Evolutionary conservation across 805 yeast genomes (phyloP).

Genomic region (Hanseniaspora occidentalis): DNA sequence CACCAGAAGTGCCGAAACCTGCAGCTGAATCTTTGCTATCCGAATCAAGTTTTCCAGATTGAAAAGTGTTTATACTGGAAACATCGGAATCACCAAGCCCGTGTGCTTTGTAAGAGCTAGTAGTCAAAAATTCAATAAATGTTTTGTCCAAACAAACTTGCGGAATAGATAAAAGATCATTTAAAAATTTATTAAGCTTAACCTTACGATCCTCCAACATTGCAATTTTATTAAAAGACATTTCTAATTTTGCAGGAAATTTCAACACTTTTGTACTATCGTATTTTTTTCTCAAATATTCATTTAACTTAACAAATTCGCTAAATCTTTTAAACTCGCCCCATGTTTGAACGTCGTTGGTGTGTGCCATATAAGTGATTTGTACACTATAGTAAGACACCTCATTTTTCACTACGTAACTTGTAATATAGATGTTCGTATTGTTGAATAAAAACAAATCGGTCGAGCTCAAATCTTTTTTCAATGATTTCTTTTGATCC

Average conservation of each 20-base stretch:
- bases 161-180: conserved; percentile 42
- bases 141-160: conserved; percentile 62
- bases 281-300: conserved; percentile 42
- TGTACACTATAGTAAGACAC: conserved; percentile 65
- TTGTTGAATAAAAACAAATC: conserved; percentile 62
- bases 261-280: conserved; percentile 40
- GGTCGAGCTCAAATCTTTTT: conserved; percentile 37
- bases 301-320: conserved; percentile 66
- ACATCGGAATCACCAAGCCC: conserved; percentile 9
- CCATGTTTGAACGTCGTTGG: conserved; percentile 62
- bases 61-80: conserved; percentile 11
- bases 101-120: conserved; percentile 4
- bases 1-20: conserved; percentile 3
- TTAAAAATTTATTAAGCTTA: conserved; percentile 51
- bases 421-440: conserved; percentile 37
- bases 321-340: conserved; percentile 80
- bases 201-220: conserved; percentile 51
- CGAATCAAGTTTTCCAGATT: conserved; percentile 6
- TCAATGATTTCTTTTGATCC: conserved; percentile 57
- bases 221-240: conserved; percentile 51
- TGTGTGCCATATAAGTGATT: conserved; percentile 42
- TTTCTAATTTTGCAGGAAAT: conserved; percentile 37
- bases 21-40: conserved; percentile 5
- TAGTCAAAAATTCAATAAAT: conserved; percentile 64
- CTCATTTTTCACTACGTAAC: conserved; percentile 41